These are phyloP conservation scores for Henckelia pumila DNA, from an alignment of 257 asterid genomes.

Conservation along the genomic window DNA sequence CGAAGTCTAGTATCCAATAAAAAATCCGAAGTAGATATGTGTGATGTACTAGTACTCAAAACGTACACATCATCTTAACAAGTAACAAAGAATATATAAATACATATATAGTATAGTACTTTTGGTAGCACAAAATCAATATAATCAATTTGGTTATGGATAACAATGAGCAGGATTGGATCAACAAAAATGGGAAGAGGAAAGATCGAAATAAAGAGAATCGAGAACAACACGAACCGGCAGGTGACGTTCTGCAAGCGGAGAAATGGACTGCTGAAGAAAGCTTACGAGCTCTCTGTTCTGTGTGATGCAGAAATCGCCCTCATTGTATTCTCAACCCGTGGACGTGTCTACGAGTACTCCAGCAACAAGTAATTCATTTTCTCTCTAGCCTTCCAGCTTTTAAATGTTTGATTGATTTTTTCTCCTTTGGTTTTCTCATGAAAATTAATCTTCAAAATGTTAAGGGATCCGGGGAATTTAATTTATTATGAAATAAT, in stretches of 20 bases:
- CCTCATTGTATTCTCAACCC: slow-evolving; percentile 48
- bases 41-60: too few species aligned
- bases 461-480: too few species aligned
- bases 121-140: too few species aligned
- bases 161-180: not conserved
- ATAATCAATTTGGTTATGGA: not conserved
- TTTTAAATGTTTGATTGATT: too few species aligned
- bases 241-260: slow-evolving; percentile 55
- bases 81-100: not conserved
- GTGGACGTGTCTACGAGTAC: slow-evolving; percentile 49
- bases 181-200: slow-evolving; percentile 43
- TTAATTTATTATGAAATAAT: too few species aligned
- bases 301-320: slow-evolving; percentile 55
- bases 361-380: slow-evolving; percentile 39
- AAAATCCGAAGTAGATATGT: too few species aligned
- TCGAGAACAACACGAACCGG: slow-evolving; percentile 45
- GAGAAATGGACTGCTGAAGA: slow-evolving; percentile 46
- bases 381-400: not conserved
- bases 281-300: slow-evolving; percentile 48
- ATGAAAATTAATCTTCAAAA: not conserved
- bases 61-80: not conserved
- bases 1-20: too few species aligned
- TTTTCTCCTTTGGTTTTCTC: too few species aligned
- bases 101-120: too few species aligned
- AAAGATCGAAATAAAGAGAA: slow-evolving; percentile 50